Evolutionary conservation across 768 basidiomycete genomes (phyloP).

Genomic region (Serendipita sp.): DNA sequence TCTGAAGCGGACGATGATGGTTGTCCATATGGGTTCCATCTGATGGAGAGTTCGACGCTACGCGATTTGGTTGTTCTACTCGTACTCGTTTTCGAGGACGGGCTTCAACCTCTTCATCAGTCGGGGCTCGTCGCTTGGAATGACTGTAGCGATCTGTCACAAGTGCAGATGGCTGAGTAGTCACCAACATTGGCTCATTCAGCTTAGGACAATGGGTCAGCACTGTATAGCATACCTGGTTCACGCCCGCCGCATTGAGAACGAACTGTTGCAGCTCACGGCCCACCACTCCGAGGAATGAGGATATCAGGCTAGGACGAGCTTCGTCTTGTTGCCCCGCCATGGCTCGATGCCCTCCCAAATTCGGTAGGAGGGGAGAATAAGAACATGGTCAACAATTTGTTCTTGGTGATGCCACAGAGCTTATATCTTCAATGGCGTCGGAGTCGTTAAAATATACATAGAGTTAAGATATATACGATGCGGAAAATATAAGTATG

Average conservation of each 20-base stretch:
- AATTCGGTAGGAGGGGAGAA: background rate
- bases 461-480: slow-evolving; percentile 17
- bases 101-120: background rate
- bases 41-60: too few species aligned
- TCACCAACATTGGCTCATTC: too few species aligned
- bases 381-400: background rate
- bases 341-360: background rate
- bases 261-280: slow-evolving; percentile 6
- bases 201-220: too few species aligned
- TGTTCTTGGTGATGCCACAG: background rate
- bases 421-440: background rate
- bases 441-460: background rate
- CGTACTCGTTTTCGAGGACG: background rate
- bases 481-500: slow-evolving; percentile 39
- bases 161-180: too few species aligned
- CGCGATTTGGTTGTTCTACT: too few species aligned
- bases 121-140: too few species aligned
- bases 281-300: background rate
- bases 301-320: background rate
- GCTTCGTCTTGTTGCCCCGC: background rate
- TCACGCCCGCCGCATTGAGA: slow-evolving; percentile 1
- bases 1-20: too few species aligned
- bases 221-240: background rate
- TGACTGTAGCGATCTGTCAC: too few species aligned
- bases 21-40: too few species aligned